A percentile compares a stretch with the other conserved stretches of the same genome.
Evolutionary conservation across 495 filamentous ascomycete species (phyloP).

Genomic region (Penicillium dipodomyicola): DNA sequence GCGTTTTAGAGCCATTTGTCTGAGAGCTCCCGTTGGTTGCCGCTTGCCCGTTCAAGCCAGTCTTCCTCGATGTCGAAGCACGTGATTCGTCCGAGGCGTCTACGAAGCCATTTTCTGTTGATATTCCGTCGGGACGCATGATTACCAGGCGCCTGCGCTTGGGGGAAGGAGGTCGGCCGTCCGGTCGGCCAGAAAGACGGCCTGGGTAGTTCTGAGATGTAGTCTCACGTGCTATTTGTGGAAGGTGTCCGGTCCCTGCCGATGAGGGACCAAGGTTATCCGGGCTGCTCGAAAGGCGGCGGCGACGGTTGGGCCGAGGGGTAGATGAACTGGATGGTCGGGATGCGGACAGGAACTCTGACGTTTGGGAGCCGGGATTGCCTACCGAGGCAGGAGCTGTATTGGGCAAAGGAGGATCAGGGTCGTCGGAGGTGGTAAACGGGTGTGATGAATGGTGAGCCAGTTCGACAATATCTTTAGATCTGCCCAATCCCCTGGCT

Average conservation of each 20-base stretch:
- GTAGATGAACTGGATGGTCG: constrained; percentile 13
- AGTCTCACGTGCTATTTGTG: constrained; percentile 30
- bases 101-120: constrained; percentile 47
- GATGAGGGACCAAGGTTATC: constrained; percentile 18
- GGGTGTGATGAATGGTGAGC: constrained; percentile 54
- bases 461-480: constrained; percentile 57
- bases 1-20: constrained; percentile 49
- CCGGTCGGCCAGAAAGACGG: constrained; percentile 28
- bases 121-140: constrained; percentile 60
- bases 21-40: constrained; percentile 42
- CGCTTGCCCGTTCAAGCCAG: constrained; percentile 52
- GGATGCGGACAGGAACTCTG: constrained; percentile 11
- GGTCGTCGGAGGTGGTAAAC: constrained; percentile 61
- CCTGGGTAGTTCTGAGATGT: constrained; percentile 26
- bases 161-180: constrained; percentile 44
- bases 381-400: constrained; percentile 20
- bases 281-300: constrained; percentile 33
- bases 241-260: constrained; percentile 23
- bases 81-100: constrained; percentile 48
- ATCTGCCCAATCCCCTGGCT: constrained; percentile 51
- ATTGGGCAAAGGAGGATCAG: constrained; percentile 45
- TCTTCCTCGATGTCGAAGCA: constrained; percentile 40
- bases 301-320: constrained; percentile 23
- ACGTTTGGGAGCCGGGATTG: constrained; percentile 20
- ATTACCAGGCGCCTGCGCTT: constrained; percentile 63